Percentiles rank a stretch among this genome's conserved stretches.
Evolutionary conservation across 306 rosid species (phyloP).

Genomic region (Rosa chinensis): DNA sequence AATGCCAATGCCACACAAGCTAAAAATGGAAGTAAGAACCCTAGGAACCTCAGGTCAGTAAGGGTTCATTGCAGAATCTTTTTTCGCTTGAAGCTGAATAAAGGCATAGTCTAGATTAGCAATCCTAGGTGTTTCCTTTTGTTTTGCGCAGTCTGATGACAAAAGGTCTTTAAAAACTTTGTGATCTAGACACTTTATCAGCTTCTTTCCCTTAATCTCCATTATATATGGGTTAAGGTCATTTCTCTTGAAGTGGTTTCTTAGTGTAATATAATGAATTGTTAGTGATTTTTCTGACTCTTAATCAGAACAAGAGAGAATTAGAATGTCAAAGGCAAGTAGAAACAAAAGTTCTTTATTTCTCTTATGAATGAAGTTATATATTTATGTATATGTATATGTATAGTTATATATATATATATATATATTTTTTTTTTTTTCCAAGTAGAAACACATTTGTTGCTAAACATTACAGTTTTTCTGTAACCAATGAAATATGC

Average conservation of each 20-base stretch:
- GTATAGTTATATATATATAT: no score
- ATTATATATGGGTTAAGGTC: neutral
- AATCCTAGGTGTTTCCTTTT: neutral
- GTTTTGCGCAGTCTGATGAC: neutral
- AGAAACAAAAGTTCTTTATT: neutral
- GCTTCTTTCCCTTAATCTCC: neutral
- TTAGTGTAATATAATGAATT: neutral
- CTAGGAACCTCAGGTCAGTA: neutral
- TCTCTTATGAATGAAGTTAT: neutral
- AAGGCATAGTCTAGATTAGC: neutral
- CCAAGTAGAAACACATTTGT: neutral
- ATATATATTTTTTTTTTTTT: no score
- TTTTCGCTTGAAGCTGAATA: neutral
- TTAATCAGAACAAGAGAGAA: neutral
- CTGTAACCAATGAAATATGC: neutral
- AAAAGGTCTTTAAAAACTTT: neutral
- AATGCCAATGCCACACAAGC: neutral
- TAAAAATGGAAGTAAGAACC: neutral
- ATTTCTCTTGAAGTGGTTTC: neutral
- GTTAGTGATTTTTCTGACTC: neutral
- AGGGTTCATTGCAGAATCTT: neutral
- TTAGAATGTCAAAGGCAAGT: neutral
- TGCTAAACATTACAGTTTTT: neutral
- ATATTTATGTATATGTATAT: no score
- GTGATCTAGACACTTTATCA: neutral